These are phyloP conservation scores for Amoebophrya sp. DNA, from an alignment of 169 alveolate genomes.

Conservation along the genomic window DNA sequence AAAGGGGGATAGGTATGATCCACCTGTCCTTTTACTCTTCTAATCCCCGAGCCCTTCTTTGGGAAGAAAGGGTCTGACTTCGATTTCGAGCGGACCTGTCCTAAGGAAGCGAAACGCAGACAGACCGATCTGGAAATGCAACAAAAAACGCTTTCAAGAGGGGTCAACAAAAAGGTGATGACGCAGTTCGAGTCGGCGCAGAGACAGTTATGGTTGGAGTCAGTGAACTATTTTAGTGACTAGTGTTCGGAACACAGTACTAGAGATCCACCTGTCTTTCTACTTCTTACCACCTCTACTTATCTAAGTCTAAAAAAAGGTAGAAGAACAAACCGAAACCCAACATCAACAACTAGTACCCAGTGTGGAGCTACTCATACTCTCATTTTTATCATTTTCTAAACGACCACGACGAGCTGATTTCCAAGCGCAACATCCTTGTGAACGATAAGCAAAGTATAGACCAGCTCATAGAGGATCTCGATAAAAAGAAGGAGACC, in stretches of 20 bases:
- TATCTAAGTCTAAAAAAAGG: too few relatives aligned
- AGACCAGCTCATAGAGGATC: conserved; percentile 29
- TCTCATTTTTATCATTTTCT: background rate
- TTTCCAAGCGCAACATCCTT: background rate
- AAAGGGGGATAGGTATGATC: too few relatives aligned
- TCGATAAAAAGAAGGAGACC: conserved; percentile 46
- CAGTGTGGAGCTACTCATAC: conserved; percentile 23
- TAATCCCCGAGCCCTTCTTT: conserved; percentile 29
- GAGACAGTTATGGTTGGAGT: too few relatives aligned
- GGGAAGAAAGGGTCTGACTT: conserved; percentile 45
- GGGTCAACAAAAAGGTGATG: conserved; percentile 43
- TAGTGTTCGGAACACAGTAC: too few relatives aligned
- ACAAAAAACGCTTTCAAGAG: conserved; percentile 38
- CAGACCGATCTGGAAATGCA: conserved; percentile 26
- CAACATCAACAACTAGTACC: background rate
- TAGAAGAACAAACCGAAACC: too few relatives aligned
- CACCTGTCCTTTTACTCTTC: background rate
- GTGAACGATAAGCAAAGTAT: background rate
- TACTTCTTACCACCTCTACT: too few relatives aligned
- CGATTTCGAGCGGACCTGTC: conserved; percentile 37
- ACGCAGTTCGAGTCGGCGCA: background rate
- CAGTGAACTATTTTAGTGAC: too few relatives aligned
- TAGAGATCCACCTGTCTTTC: too few relatives aligned
- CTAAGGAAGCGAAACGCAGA: conserved; percentile 24
- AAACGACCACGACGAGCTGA: background rate